Evolutionary conservation across 228 moss, liverwort and hornwort species (phyloP), one percentile per base, ranked within the genome.

Genomic region (Sphagnum magellanicum): DNA sequence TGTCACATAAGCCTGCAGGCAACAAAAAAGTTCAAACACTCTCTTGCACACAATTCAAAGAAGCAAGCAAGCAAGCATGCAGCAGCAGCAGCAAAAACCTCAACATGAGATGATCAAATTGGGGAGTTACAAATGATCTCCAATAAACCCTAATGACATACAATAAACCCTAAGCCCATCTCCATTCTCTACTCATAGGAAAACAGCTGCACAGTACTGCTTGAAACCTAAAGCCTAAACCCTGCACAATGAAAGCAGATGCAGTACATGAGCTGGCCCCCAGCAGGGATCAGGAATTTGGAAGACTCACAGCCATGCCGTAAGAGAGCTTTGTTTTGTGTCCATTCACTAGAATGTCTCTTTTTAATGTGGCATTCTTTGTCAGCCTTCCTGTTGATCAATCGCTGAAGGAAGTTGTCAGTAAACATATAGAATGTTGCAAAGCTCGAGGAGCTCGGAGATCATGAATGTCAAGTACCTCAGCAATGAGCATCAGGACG

Each of bases 251-350:
- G 32, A 52, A 5, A 14, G 59, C 6, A 65, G 14, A 8, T n/a
- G 16, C 11, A 14, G 72, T 7, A 7, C 51, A 51, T 32, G 32
- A 3, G 32, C 32, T 3, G 3, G 32, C 32, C 32, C 3, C 0
- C 32, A 32, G 32, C 32, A 32, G 32, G 32, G 32, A 32, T 32
- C 32, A 32, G 32, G 32, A 32, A 32, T 32, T 32, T 32, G 32
- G 32, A 55, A 71, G 4, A 53, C 87, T 77, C 73, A 87, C 87
- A 60, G 84, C 84, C 81, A 84, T 77, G 73, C 88, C 88, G 46
- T 82, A 84, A 0, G 84, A 73, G 12, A 88, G 84, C 0, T 68
- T 75, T n/a, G 71, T 77, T 72, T 79, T 88, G n/a, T 61, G 79
- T 68, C 88, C 88, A 55, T 82, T 88, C 4, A 88, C 79, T 10